A percentile compares a stretch with the other conserved stretches of the same genome.
Evolutionary conservation across 2,329 filamentous ascomycete species (phyloP).

Genomic region (Aspergillus clavatus): DNA sequence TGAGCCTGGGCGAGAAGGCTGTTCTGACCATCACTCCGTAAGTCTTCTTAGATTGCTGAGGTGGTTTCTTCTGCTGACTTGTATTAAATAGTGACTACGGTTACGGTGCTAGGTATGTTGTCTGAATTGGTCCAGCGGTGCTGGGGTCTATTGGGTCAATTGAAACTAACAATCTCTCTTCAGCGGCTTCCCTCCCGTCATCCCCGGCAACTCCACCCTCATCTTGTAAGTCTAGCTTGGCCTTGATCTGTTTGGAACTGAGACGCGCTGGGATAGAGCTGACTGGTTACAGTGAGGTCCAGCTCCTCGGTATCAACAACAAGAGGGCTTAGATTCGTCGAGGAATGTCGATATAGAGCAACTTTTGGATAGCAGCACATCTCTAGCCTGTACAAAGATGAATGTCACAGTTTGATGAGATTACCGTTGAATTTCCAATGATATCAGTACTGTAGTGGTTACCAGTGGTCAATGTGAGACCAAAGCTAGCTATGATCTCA

Average conservation of each 20-base stretch:
- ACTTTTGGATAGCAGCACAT: neutral
- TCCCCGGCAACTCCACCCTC: conserved; percentile 67
- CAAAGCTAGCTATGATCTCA: too few species aligned
- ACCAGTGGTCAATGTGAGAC: too few species aligned
- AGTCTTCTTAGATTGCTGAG: conserved; percentile 23
- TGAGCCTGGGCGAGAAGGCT: conserved; percentile 89
- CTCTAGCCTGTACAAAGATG: neutral
- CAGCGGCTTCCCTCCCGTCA: conserved; percentile 73
- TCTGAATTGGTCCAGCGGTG: too few species aligned
- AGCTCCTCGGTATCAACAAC: neutral
- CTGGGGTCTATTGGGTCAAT: neutral
- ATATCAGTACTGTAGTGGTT: too few species aligned
- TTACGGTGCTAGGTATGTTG: conserved; percentile 40
- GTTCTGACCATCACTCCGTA: conserved; percentile 76
- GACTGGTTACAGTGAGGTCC: neutral
- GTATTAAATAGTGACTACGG: conserved; percentile 32
- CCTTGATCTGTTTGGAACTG: neutral
- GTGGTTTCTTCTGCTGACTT: neutral
- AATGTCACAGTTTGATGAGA: too few species aligned
- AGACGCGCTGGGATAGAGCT: neutral
- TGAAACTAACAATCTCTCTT: neutral
- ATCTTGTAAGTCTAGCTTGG: conserved; percentile 65
- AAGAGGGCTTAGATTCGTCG: neutral
- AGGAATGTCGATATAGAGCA: neutral
- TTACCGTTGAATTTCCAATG: too few species aligned